A percentile compares a stretch with the other conserved stretches of the same genome.
phyloP scores from a whole-genome alignment of 768 basidiomycete genomes.

The Pleurotus platypus region DNA sequence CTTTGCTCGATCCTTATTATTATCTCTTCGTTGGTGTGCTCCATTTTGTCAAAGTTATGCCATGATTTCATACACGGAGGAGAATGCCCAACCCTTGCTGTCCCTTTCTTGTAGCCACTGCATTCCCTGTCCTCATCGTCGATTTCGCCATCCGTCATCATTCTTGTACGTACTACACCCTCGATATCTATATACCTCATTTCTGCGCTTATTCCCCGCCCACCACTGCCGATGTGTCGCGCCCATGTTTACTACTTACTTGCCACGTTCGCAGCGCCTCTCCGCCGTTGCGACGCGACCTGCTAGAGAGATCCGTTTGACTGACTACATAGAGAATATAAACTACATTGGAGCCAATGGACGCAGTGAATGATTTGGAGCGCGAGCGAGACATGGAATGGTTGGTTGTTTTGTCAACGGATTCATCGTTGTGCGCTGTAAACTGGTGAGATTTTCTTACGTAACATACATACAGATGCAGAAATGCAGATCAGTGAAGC shows the following conservation, averaged over 20 bases:
- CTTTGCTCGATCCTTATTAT: slow-evolving; percentile 4
- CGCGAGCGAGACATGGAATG: not conserved
- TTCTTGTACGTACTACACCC: slow-evolving; percentile 4
- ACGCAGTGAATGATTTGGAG: not conserved
- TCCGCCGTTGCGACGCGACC: too few relatives aligned
- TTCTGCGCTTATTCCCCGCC: not conserved
- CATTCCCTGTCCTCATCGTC: not conserved
- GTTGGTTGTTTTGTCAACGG: slow-evolving; percentile 5
- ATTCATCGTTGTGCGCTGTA: not conserved
- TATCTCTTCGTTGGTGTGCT: slow-evolving; percentile 1
- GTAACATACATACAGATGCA: not conserved
- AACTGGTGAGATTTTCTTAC: not conserved
- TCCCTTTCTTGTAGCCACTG: slow-evolving; percentile 1
- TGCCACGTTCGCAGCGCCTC: too few relatives aligned
- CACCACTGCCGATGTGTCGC: too few relatives aligned
- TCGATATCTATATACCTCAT: slow-evolving; percentile 1
- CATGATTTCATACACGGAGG: slow-evolving; percentile 1
- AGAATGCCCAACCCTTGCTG: not conserved
- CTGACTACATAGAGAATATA: slow-evolving; percentile 4
- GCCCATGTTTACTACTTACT: too few relatives aligned
- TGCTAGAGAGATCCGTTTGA: too few relatives aligned
- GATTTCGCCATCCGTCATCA: not conserved
- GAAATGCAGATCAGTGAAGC: slow-evolving; percentile 3
- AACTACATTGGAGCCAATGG: not conserved
- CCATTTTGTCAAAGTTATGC: not conserved